phyloP scores from a whole-genome alignment of 2,329 filamentous ascomycete species.

The Cryphonectria japonica region DNA sequence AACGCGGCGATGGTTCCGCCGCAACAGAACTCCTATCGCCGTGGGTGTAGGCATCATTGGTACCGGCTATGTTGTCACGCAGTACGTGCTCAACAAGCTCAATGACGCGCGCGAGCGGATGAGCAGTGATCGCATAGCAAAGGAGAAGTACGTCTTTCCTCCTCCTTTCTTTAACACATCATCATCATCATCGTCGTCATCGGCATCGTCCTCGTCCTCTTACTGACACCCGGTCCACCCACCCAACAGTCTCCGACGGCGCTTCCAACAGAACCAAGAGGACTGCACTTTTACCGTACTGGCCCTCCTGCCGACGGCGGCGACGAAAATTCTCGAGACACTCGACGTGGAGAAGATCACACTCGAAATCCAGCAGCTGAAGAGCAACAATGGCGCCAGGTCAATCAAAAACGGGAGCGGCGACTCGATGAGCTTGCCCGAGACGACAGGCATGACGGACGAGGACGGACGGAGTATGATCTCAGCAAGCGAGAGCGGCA shows the following conservation, averaged over 20 bases:
- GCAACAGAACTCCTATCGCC: slow-evolving; percentile 87
- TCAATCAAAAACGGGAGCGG: slow-evolving; percentile 48
- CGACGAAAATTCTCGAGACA: slow-evolving; percentile 83
- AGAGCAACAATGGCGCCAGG: slow-evolving; percentile 60
- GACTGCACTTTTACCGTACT: slow-evolving; percentile 98
- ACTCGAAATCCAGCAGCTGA: slow-evolving; percentile 92
- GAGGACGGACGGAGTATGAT: slow-evolving; percentile 79
- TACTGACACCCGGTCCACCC: slow-evolving; percentile 2
- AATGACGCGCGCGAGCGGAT: slow-evolving; percentile 93
- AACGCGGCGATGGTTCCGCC: slow-evolving; percentile 87
- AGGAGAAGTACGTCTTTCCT: slow-evolving; percentile 77
- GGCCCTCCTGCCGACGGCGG: slow-evolving; percentile 90
- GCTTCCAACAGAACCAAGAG: slow-evolving; percentile 98
- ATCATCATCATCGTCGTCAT: slow-evolving; percentile 3
- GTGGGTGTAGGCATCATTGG: slow-evolving; percentile 87
- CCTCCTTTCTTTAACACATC: background rate
- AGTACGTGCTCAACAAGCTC: slow-evolving; percentile 91
- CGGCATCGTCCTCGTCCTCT: slow-evolving; percentile 17
- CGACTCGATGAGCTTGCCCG: slow-evolving; percentile 63
- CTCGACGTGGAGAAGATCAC: slow-evolving; percentile 93
- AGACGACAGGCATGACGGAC: slow-evolving; percentile 73
- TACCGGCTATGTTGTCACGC: slow-evolving; percentile 86
- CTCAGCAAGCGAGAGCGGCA: slow-evolving; percentile 79
- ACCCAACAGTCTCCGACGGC: slow-evolving; percentile 75
- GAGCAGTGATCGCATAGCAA: slow-evolving; percentile 92